A percentile compares a stretch with the other conserved stretches of the same genome.
These are phyloP conservation scores for Eucalyptus coolabah DNA, from an alignment of 345 rosid species.

Conservation along the genomic window DNA sequence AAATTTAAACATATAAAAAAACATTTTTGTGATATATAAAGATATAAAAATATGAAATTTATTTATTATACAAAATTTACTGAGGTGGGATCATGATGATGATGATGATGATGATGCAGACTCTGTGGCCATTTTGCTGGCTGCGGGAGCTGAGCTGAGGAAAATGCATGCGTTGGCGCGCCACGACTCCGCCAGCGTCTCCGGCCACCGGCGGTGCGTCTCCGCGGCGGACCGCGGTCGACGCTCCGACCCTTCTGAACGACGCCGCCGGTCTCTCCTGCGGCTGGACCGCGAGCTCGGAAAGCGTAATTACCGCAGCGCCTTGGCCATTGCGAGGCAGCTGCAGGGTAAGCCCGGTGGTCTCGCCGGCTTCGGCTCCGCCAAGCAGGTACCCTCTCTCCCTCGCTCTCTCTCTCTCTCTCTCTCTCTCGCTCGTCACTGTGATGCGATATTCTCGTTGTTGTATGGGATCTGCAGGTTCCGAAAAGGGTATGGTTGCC, in stretches of 20 bases:
- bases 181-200: neutral
- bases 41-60: neutral
- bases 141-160: neutral
- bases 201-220: neutral
- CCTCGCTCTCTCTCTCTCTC: neutral
- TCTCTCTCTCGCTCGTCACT: neutral
- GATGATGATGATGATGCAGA: neutral
- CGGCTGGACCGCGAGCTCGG: slow-evolving; percentile 35
- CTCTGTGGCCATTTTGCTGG: neutral
- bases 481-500: slow-evolving; percentile 16
- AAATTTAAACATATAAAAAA: neutral
- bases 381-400: slow-evolving; percentile 16
- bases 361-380: slow-evolving; percentile 38
- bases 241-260: neutral
- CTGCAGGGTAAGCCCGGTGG: slow-evolving; percentile 23
- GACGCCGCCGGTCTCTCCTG: slow-evolving; percentile 24
- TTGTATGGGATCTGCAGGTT: slow-evolving; percentile 5
- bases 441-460: neutral
- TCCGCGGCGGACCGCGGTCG: neutral
- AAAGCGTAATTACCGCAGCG: slow-evolving; percentile 18
- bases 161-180: neutral
- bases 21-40: neutral
- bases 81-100: neutral
- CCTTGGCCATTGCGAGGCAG: slow-evolving; percentile 35
- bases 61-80: neutral